These are phyloP conservation scores for Endotrypanum monterogeii DNA, from an alignment of 208 protist genomes.

Conservation along the genomic window DNA sequence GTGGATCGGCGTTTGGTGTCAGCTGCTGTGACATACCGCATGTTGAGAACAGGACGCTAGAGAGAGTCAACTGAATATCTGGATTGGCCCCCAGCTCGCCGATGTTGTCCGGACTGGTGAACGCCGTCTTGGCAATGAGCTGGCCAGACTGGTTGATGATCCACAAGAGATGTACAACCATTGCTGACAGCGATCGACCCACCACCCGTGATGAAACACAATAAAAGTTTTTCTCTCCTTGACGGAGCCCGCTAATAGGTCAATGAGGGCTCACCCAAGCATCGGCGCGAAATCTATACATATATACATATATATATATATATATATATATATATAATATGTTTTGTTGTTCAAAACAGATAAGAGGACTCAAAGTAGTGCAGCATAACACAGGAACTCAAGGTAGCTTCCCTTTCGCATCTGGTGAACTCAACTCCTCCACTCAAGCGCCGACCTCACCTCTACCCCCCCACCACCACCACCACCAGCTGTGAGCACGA, in stretches of 20 bases:
- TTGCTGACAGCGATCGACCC: slow-evolving; percentile 9
- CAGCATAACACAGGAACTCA: no score
- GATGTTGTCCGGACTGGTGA: slow-evolving; percentile 69
- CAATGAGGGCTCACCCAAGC: background rate
- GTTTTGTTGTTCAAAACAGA: no score
- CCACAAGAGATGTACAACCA: slow-evolving; percentile 86
- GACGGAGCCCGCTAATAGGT: no score
- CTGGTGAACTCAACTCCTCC: no score
- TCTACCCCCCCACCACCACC: no score
- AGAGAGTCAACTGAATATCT: slow-evolving; percentile 79
- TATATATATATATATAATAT: no score
- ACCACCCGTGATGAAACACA: background rate
- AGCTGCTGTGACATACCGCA: slow-evolving; percentile 88
- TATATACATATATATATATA: no score
- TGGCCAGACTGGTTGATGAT: slow-evolving; percentile 88
- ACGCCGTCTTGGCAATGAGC: slow-evolving; percentile 78
- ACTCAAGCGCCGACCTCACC: no score
- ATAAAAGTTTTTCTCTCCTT: background rate
- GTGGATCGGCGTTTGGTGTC: slow-evolving; percentile 76
- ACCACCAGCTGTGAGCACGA: no score
- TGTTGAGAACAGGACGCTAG: slow-evolving; percentile 85
- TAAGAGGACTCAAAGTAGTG: no score
- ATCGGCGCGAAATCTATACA: no score
- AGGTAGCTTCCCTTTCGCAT: no score
- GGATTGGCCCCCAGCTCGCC: slow-evolving; percentile 81